Conservation (phyloP, 768 basidiomycete genomes). For the Mrakia frigida region DNA sequence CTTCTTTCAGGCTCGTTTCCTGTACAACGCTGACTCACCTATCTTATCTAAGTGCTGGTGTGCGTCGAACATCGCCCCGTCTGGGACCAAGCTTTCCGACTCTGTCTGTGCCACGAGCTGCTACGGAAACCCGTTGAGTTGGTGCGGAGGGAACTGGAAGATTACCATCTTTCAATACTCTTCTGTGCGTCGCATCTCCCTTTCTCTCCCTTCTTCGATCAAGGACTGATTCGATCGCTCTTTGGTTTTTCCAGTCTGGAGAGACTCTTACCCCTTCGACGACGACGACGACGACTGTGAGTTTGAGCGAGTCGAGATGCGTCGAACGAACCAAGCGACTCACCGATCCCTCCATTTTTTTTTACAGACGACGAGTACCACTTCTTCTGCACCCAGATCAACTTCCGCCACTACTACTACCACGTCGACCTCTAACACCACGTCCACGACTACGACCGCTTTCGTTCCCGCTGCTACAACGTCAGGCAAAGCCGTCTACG, state of each 20-base stretch:
- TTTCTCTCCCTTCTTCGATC: not conserved
- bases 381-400: no score
- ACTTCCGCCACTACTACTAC: no score
- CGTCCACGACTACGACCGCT: not conserved
- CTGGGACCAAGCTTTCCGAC: not conserved
- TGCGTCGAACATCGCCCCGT: not conserved
- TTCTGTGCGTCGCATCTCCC: not conserved
- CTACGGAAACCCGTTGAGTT: not conserved
- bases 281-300: not conserved
- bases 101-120: not conserved
- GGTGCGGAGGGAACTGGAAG: not conserved
- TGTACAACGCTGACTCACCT: no score
- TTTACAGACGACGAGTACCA: no score
- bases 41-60: not conserved
- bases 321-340: no score
- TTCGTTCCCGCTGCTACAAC: not conserved
- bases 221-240: not conserved
- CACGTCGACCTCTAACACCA: no score
- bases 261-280: not conserved
- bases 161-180: not conserved
- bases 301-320: no score
- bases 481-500: constrained; percentile 37
- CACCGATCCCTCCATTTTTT: no score
- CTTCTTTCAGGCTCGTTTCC: not conserved
- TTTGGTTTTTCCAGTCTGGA: not conserved